Base-by-base conservation (phyloP, 2,329 filamentous ascomycete genomes). In the Neofusicoccum kwambonambiense region DNA sequence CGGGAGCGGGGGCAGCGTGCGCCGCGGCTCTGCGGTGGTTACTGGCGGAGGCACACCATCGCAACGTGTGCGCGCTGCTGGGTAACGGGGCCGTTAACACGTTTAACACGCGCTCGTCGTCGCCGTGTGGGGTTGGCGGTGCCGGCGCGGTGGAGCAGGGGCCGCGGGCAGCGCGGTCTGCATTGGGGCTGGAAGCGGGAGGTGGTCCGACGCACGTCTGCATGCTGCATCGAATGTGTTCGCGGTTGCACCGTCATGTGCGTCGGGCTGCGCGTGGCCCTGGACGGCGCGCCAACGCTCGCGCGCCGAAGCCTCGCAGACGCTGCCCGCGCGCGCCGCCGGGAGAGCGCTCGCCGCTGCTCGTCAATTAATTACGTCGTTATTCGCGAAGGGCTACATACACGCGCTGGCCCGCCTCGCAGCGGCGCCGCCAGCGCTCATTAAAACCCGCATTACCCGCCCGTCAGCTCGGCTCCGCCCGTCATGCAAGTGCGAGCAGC, bases 401-500 rank as follows among this genome's bases (percentile, higher is more conserved):
- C 56, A 58, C 31, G n/a, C 42, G 3, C 4, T 27, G 35, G 19
- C 37, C 37, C 52, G 52, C 52, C 27, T 5, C 4, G 2, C 27
- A 2, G 13, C 2, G 37, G 11, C 37, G 37, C 13, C 6, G 15
- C 22, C 54, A 37, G 41, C 54, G 4, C 42, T 58, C 54, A 31
- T 44, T 35, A 44, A 58, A 58, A 58, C 54, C 39, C 54, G 54
- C 54, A 45, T 58, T 58, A 58, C 54, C 54, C 54, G 54, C 54
- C 61, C 61, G 61, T 63, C 61, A 63, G 61, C 61, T 63, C 61
- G 61, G 61, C 61, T 52, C 49, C 61, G 49, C 61, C 61, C 61
- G 49, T 54, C 61, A 63, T 54, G 49, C 49, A 34, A 50, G 60
- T 52, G 60, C n/a, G 51, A 56, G 51, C 51, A 58, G 39, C 54